Conservation (phyloP, 495 filamentous ascomycete species). For the Pyronema omphalodes region DNA sequence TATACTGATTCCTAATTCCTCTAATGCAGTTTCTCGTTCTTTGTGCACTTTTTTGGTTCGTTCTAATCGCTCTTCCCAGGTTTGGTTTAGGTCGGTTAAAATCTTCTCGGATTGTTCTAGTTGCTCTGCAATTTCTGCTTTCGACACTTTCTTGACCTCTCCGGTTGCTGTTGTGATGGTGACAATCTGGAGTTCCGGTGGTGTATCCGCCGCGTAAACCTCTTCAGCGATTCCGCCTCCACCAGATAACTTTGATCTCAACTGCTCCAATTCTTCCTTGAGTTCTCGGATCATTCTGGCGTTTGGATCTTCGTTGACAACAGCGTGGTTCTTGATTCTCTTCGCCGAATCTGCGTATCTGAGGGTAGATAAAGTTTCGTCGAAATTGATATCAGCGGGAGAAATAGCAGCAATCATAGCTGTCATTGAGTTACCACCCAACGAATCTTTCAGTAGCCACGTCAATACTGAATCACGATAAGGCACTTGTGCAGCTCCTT, state of each 20-base stretch:
- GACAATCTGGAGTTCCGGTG: conserved; percentile 86
- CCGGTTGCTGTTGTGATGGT: conserved; percentile 80
- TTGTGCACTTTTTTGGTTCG: conserved; percentile 96
- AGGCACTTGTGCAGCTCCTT: conserved; percentile 54
- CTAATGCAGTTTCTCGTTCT: conserved; percentile 82
- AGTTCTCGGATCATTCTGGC: conserved; percentile 96
- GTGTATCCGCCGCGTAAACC: conserved; percentile 76
- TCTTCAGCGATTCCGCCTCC: conserved; percentile 48
- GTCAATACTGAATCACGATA: conserved; percentile 95
- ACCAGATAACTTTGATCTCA: conserved; percentile 71
- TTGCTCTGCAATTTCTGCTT: conserved; percentile 95
- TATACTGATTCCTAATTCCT: conserved; percentile 95
- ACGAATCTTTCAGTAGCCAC: conserved; percentile 91
- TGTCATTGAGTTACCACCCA: conserved; percentile 98
- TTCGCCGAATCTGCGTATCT: conserved; percentile 96
- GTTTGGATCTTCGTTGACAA: conserved; percentile 97
- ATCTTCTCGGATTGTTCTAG: conserved; percentile 68
- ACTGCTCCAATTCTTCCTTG: conserved; percentile 79
- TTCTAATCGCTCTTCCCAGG: conserved; percentile 89
- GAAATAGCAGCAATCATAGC: conserved; percentile 99
- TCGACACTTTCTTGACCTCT: conserved; percentile 82
- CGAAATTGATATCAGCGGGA: conserved; percentile 97
- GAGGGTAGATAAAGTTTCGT: conserved; percentile 88
- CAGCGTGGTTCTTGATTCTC: conserved; percentile 98
- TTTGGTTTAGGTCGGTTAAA: conserved; percentile 90